phyloP scores from a whole-genome alignment of 345 rosid genomes.

The sweet orange (Citrus sinensis) region DNA sequence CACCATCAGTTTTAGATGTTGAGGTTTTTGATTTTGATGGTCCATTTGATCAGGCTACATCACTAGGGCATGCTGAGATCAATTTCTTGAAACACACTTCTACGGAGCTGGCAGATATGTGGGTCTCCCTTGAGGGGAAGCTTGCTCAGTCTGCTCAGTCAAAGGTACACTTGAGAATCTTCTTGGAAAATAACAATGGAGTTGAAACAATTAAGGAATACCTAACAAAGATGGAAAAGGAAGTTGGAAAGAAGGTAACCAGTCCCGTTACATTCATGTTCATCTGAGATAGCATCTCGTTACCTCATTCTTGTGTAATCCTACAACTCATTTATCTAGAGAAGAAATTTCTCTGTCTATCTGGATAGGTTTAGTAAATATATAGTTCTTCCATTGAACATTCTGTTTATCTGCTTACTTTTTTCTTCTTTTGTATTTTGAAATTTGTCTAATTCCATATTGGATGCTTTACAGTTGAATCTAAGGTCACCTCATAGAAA shows the following conservation, averaged over 20 bases:
- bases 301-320: not conserved
- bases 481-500: slow-evolving; percentile 75
- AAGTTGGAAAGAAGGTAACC: slow-evolving; percentile 88
- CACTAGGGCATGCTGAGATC: slow-evolving; percentile 87
- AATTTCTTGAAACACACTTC: slow-evolving; percentile 75
- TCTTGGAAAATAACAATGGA: slow-evolving; percentile 76
- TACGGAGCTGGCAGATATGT: slow-evolving; percentile 72
- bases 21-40: slow-evolving; percentile 93
- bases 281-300: not conserved
- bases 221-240: slow-evolving; percentile 81
- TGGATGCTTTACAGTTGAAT: slow-evolving; percentile 54
- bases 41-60: slow-evolving; percentile 83
- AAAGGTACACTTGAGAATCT: slow-evolving; percentile 70
- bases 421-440: not conserved
- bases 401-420: not conserved
- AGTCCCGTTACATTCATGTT: not conserved
- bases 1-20: slow-evolving; percentile 81
- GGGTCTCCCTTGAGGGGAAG: slow-evolving; percentile 75
- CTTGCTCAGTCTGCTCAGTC: slow-evolving; percentile 83
- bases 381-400: not conserved
- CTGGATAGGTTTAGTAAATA: not conserved
- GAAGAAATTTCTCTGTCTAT: not conserved
- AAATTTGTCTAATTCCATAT: slow-evolving; percentile 10
- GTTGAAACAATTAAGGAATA: slow-evolving; percentile 72
- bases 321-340: not conserved